phyloP scores from a whole-genome alignment of 768 basidiomycete species.

The Pisolithus microcarpus region DNA sequence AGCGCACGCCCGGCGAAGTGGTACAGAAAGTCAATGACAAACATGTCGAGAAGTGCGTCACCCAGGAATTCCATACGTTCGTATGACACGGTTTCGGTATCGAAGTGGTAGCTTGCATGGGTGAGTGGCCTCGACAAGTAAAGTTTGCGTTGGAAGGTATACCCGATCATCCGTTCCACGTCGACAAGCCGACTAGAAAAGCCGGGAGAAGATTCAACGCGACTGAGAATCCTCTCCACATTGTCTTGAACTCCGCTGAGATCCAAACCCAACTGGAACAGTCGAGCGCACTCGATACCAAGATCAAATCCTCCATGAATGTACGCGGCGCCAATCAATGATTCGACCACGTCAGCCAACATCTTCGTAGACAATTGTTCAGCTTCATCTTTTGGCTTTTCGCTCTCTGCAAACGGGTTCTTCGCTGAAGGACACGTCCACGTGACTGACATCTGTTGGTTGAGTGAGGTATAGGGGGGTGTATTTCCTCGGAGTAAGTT shows the following conservation, averaged over 20 bases:
- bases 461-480: conserved; percentile 27
- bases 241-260: conserved; percentile 47
- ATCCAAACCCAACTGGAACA: conserved; percentile 55
- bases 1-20: conserved; percentile 58
- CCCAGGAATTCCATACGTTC: conserved; percentile 78
- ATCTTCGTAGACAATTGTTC: conserved; percentile 68
- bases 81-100: conserved; percentile 56
- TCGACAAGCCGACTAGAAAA: conserved; percentile 44
- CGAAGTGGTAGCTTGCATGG: conserved; percentile 61
- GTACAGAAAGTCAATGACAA: conserved; percentile 64
- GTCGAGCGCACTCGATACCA: conserved; percentile 49
- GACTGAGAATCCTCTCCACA: conserved; percentile 34
- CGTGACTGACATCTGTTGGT: not conserved
- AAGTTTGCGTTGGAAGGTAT: conserved; percentile 54
- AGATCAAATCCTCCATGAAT: conserved; percentile 58
- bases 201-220: conserved; percentile 22
- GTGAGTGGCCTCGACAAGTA: conserved; percentile 68
- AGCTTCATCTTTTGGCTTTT: conserved; percentile 19
- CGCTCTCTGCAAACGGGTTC: conserved; percentile 15
- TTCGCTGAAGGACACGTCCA: conserved; percentile 8
- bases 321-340: conserved; percentile 74
- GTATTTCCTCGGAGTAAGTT: conserved; percentile 35
- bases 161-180: conserved; percentile 63
- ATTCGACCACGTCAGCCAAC: conserved; percentile 79
- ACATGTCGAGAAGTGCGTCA: conserved; percentile 68